These are phyloP conservation scores for Entophlyctis helioformis DNA, from an alignment of 192 early-diverging fungal genomes.

Conservation along the genomic window DNA sequence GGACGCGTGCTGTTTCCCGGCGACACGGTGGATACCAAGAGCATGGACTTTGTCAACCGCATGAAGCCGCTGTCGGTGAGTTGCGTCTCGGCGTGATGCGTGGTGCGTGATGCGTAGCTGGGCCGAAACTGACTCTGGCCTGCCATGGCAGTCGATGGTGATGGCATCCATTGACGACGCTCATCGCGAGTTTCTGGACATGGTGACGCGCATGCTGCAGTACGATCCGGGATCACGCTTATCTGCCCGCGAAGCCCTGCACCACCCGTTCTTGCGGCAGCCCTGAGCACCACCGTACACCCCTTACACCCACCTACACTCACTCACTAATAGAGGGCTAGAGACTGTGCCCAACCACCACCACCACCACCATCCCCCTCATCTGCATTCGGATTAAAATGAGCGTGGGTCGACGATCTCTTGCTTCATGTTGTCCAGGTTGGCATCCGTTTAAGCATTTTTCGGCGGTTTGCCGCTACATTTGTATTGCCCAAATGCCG, in stretches of 20 bases:
- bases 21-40: slow-evolving; percentile 41
- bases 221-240: slow-evolving; percentile 74
- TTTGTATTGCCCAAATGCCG: too few relatives aligned
- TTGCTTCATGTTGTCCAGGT: too few relatives aligned
- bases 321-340: too few relatives aligned
- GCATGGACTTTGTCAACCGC: slow-evolving; percentile 48
- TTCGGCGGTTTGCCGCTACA: too few relatives aligned
- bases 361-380: too few relatives aligned
- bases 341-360: too few relatives aligned
- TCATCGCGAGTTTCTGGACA: slow-evolving; percentile 41
- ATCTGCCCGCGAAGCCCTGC: slow-evolving; percentile 68
- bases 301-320: too few relatives aligned
- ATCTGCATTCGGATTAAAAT: too few relatives aligned
- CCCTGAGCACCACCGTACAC: too few relatives aligned
- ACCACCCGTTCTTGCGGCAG: slow-evolving; percentile 88
- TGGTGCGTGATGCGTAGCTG: background rate
- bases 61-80: slow-evolving; percentile 42
- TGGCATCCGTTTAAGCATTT: too few relatives aligned
- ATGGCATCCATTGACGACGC: slow-evolving; percentile 6
- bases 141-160: background rate
- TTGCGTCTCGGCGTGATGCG: background rate
- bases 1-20: too few relatives aligned
- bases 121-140: background rate
- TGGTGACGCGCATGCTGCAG: slow-evolving; percentile 60
- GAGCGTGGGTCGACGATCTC: too few relatives aligned